These are phyloP conservation scores for Globisporangium lucens DNA, from an alignment of 352 stramenopile species.

Conservation along the genomic window DNA sequence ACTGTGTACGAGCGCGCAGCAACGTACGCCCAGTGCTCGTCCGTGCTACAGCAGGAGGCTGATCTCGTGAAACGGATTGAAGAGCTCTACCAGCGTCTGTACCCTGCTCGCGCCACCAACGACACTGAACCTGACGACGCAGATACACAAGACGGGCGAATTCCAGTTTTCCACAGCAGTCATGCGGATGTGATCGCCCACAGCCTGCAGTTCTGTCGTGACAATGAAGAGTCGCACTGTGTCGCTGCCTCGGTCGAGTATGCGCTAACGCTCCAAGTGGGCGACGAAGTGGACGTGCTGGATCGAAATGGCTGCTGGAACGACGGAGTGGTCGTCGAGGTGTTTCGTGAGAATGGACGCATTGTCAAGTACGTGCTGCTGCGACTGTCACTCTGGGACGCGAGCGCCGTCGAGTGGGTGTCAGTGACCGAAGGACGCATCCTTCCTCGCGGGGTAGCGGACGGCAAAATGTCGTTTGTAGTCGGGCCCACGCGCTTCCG, in stretches of 20 bases:
- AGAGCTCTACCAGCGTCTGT: conserved; percentile 53
- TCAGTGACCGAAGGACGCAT: conserved; percentile 61
- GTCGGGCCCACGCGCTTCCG: conserved; percentile 38
- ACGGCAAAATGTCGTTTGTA: conserved; percentile 40
- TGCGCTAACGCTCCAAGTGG: conserved; percentile 44
- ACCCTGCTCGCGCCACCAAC: conserved; percentile 18
- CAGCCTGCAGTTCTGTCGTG: conserved; percentile 27
- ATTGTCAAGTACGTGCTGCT: conserved; percentile 62
- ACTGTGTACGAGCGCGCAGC: conserved; percentile 53
- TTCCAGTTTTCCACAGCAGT: conserved; percentile 29
- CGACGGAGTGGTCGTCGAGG: conserved; percentile 68
- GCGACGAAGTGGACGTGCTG: conserved; percentile 75
- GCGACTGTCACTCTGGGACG: conserved; percentile 57
- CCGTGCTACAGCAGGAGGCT: conserved; percentile 48
- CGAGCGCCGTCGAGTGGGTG: conserved; percentile 69
- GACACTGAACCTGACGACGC: conserved; percentile 7
- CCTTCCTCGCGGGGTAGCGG: conserved; percentile 63
- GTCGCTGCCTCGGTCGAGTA: conserved; percentile 72
- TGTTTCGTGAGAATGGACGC: conserved; percentile 36
- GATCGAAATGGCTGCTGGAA: conserved; percentile 81
- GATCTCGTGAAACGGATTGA: conserved; percentile 45
- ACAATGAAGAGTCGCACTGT: conserved; percentile 18
- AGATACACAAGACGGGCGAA: conserved; percentile 12
- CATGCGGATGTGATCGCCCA: conserved; percentile 55
- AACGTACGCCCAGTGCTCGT: conserved; percentile 47